Evolutionary conservation across 1,284 basidiomycete genomes (phyloP), one percentile per base, ranked within the genome.

Genomic region (Malassezia nana): DNA sequence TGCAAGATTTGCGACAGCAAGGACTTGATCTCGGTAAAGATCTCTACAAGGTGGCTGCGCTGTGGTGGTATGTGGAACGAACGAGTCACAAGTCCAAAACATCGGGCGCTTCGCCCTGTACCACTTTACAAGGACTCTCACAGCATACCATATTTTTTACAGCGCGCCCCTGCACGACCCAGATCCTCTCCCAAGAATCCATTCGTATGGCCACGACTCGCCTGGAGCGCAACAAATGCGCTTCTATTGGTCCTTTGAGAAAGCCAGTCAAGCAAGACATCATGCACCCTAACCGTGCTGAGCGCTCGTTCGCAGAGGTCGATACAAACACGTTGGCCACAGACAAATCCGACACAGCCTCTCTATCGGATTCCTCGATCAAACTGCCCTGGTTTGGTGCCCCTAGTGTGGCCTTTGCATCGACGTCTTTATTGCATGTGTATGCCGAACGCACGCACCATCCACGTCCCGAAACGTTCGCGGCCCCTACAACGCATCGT

Each of bases 121-220:
- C 64, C 72, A 87, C 69, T 80, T 91, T 38, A 84, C 63, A 73
- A 13, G 66, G 85, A 3, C 85, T 95, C n/a, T 87, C 90, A 0
- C 89, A 89, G 5, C 89, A 89, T 59, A 98, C 91, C 0, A 86
- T 98, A 20, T 96, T 99, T 76, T 79, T 98, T 63, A 87, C 83
- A 32, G 39, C 59, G 25, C 66, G 58, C 29, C 32, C 50, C 3
- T 50, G 52, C 9, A 40, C 25, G 9, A 16, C 20, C 5, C 10
- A 9, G 6, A 15, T 43, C 13, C 13, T 40, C 2, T 40, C 35
- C n/a, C 22, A 30, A 4, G 32, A 25, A 6, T 47, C 45, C 13
- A 6, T 47, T 20, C 45, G 32, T 12, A 26, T 30, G 24, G 45
- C 45, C 9, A 15, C 4, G 24, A 20, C 13, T 30, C 25, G 29